Evolutionary conservation across 306 rosid genomes (phyloP).

Genomic region (Dalbergia cultrata): DNA sequence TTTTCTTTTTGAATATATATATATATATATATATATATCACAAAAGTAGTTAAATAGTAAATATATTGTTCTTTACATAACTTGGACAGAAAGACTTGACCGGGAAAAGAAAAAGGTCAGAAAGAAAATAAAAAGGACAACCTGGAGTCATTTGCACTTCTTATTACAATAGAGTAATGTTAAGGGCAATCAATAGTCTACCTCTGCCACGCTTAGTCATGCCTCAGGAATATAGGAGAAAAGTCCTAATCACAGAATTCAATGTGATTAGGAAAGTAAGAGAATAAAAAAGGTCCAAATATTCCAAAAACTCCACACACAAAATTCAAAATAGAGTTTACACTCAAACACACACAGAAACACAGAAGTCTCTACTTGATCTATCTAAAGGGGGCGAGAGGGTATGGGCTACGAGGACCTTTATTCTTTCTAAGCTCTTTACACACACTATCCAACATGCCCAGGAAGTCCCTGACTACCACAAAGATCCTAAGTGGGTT

Average conservation of each 20-base stretch:
- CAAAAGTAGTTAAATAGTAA: too few relatives aligned
- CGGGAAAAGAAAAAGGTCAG: too few relatives aligned
- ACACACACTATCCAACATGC: constrained; percentile 90
- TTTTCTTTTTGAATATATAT: too few relatives aligned
- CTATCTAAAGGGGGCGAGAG: constrained; percentile 85
- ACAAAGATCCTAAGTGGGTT: constrained; percentile 88
- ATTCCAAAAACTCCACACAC: constrained; percentile 40
- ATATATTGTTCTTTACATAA: too few relatives aligned
- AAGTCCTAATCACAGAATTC: not conserved
- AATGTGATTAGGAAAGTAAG: constrained; percentile 7
- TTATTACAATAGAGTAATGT: not conserved
- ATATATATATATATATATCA: too few relatives aligned
- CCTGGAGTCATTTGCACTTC: too few relatives aligned
- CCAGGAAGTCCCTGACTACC: constrained; percentile 92
- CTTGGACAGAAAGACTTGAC: too few relatives aligned
- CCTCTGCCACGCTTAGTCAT: not conserved
- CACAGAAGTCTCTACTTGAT: not conserved
- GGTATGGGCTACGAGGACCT: constrained; percentile 62
- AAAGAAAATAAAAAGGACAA: too few relatives aligned
- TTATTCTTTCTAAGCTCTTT: constrained; percentile 82
- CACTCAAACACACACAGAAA: constrained; percentile 42
- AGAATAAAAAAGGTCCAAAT: constrained; percentile 25
- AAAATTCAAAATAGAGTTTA: constrained; percentile 40
- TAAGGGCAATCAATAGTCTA: not conserved
- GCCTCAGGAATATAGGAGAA: not conserved